Conservation (phyloP, 805 yeast species). For the Hanseniaspora nectarophila region DNA sequence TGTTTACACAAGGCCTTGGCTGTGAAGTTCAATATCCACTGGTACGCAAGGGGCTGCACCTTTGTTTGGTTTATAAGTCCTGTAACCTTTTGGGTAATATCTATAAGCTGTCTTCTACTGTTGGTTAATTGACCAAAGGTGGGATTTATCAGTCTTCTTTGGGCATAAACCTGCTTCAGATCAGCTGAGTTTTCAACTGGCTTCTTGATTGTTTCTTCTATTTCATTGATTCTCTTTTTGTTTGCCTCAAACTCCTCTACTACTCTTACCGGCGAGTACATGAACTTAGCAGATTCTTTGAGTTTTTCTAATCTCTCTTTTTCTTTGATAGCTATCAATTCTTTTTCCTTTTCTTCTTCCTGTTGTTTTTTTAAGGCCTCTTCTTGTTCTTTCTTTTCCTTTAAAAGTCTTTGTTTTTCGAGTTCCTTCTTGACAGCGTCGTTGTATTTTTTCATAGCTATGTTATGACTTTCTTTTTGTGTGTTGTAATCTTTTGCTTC, state of each 20-base stretch:
- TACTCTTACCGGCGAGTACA: slow-evolving; percentile 30
- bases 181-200: slow-evolving; percentile 43
- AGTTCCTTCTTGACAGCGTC: slow-evolving; percentile 20
- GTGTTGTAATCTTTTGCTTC: slow-evolving; percentile 12
- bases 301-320: slow-evolving; percentile 15
- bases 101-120: slow-evolving; percentile 46
- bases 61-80: slow-evolving; percentile 40
- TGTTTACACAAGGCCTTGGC: slow-evolving; percentile 81
- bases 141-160: slow-evolving; percentile 70
- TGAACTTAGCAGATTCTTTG: slow-evolving; percentile 20
- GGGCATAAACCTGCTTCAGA: slow-evolving; percentile 40
- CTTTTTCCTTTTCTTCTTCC: slow-evolving; percentile 23
- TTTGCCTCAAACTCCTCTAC: slow-evolving; percentile 38
- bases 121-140: slow-evolving; percentile 85
- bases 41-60: slow-evolving; percentile 40
- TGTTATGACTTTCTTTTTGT: slow-evolving; percentile 17
- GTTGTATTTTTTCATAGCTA: slow-evolving; percentile 23
- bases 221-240: slow-evolving; percentile 41
- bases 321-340: slow-evolving; percentile 21
- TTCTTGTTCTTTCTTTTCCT: slow-evolving; percentile 16
- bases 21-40: slow-evolving; percentile 69
- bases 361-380: slow-evolving; percentile 21
- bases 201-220: slow-evolving; percentile 48
- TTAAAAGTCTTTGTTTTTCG: slow-evolving; percentile 20
- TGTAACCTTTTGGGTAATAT: slow-evolving; percentile 41